phyloP scores from a whole-genome alignment of 176 grass and related monocot genomes.

The Olyra latifolia region DNA sequence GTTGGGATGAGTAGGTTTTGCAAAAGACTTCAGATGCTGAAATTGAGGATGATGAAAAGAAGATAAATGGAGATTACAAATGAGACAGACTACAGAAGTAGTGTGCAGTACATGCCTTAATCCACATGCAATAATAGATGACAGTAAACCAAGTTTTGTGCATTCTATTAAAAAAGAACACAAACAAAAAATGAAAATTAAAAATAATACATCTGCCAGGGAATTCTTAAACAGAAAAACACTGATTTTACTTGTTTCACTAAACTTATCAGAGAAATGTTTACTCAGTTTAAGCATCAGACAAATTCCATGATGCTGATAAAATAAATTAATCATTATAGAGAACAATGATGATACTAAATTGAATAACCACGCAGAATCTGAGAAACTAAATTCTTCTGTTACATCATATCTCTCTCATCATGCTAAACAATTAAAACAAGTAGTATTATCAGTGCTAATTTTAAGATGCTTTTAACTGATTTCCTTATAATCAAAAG shows the following conservation, averaged over 20 bases:
- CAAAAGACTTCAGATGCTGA: slow-evolving; percentile 18
- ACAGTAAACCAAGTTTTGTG: background rate
- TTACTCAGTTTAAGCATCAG: slow-evolving; percentile 4
- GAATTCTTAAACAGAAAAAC: slow-evolving; percentile 21
- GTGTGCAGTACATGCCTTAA: background rate
- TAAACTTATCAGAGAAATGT: slow-evolving; percentile 24
- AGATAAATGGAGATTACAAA: slow-evolving; percentile 1
- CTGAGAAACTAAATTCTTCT: background rate
- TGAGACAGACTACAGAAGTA: background rate
- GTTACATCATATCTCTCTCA: background rate
- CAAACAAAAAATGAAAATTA: background rate
- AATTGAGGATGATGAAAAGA: slow-evolving; percentile 2
- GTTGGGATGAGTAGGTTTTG: background rate
- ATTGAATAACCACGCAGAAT: background rate
- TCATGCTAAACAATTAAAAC: background rate
- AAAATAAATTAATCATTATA: slow-evolving; percentile 14
- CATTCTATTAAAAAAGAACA: slow-evolving; percentile 14
- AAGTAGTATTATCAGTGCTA: slow-evolving; percentile 3
- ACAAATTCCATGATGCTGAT: slow-evolving; percentile 7
- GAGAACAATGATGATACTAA: slow-evolving; percentile 14
- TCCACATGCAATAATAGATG: slow-evolving; percentile 11
- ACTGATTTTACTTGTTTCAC: background rate
- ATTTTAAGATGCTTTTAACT: slow-evolving; percentile 13
- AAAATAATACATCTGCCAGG: background rate
- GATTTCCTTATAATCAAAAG: background rate